Conservation (phyloP, 345 rosid species). For the Eucalyptus urophylla region DNA sequence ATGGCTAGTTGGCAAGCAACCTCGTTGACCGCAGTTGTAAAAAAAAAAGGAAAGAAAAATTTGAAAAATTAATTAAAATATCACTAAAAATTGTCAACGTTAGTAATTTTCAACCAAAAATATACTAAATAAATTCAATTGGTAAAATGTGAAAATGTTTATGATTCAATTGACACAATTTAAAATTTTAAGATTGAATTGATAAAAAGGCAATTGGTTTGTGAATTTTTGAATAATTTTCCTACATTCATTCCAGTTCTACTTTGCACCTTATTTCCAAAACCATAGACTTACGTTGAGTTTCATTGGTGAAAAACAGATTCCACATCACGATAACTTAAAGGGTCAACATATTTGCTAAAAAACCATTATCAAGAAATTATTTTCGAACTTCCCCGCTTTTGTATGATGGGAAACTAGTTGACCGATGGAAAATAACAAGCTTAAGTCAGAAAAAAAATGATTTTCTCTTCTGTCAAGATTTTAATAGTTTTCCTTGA, state of each 20-base stretch:
- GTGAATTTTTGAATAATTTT: too few species aligned
- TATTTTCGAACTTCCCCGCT: not conserved
- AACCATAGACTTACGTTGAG: not conserved
- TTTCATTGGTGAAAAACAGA: not conserved
- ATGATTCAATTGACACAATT: too few species aligned
- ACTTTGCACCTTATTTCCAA: not conserved
- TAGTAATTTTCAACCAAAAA: too few species aligned
- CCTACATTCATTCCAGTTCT: not conserved
- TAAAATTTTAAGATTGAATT: too few species aligned
- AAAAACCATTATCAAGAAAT: not conserved
- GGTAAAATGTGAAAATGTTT: fast-evolving
- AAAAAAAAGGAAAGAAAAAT: too few species aligned
- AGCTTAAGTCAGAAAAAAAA: not conserved
- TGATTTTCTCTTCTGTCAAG: not conserved
- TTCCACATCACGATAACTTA: not conserved
- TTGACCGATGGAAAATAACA: not conserved
- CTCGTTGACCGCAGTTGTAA: fast-evolving
- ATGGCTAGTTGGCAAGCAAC: not conserved
- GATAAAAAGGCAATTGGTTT: too few species aligned
- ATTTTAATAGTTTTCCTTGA: not conserved
- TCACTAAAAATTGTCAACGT: too few species aligned
- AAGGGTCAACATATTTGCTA: not conserved
- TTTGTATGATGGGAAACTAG: not conserved
- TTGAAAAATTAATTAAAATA: too few species aligned
- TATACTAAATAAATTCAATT: too few species aligned